Percentiles rank a stretch among this genome's conserved stretches.
Evolutionary conservation across 1,284 basidiomycete genomes (phyloP).

Genomic region (Trichosporon ovoides): DNA sequence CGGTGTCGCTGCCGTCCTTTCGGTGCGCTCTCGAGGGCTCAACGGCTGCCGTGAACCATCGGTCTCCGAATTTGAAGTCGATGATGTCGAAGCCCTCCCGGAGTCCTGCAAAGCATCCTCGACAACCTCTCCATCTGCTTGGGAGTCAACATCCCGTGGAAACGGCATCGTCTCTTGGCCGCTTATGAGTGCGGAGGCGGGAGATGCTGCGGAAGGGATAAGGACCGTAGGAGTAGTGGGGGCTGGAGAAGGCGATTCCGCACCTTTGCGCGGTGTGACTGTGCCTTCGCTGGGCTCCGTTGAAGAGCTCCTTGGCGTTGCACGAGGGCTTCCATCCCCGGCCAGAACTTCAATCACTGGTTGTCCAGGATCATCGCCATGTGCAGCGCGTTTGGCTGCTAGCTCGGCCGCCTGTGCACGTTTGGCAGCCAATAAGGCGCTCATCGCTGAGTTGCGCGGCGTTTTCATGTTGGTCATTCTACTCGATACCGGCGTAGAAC

Average conservation of each 20-base stretch:
- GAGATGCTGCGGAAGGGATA: neutral
- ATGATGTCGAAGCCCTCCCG: no score
- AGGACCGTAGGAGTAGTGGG: neutral
- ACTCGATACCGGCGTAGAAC: constrained; percentile 66
- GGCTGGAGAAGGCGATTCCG: neutral
- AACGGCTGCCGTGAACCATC: no score
- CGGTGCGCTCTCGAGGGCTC: no score
- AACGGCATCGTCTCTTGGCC: no score
- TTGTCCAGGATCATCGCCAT: neutral
- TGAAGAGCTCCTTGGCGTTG: neutral
- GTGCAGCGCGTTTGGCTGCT: constrained; percentile 16
- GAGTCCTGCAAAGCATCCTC: no score
- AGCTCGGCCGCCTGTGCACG: constrained; percentile 37
- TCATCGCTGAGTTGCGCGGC: constrained; percentile 47
- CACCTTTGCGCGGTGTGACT: neutral
- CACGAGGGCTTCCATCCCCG: neutral
- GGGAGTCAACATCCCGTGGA: no score
- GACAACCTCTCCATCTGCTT: no score
- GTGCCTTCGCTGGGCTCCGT: neutral
- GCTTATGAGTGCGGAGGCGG: no score
- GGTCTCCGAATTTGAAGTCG: no score
- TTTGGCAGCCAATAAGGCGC: constrained; percentile 38
- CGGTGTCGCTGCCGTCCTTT: no score
- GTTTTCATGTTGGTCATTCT: constrained; percentile 78
- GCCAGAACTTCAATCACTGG: neutral